Conservation (phyloP, 2,329 filamentous ascomycete genomes). For the Aspergillus fischeri region DNA sequence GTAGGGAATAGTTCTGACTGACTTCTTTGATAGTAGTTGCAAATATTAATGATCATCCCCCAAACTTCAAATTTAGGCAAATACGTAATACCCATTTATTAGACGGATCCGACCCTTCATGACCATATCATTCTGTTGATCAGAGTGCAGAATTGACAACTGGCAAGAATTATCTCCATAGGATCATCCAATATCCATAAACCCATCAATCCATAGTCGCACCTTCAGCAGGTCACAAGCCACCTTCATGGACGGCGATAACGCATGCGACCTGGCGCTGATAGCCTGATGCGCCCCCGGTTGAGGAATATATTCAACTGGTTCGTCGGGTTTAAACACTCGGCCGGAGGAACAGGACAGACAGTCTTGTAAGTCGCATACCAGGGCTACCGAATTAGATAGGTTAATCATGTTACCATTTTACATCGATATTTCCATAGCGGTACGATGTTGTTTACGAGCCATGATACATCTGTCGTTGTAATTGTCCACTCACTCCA, state of each 20-base stretch:
- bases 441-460: neutral
- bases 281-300: slow-evolving; percentile 15
- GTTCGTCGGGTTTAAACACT: slow-evolving; percentile 11
- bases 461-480: neutral
- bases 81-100: neutral
- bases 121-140: neutral
- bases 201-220: neutral
- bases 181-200: neutral
- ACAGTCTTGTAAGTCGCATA: neutral
- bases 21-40: too few species aligned
- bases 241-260: slow-evolving; percentile 1
- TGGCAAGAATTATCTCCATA: neutral
- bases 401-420: neutral
- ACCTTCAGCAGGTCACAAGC: slow-evolving; percentile 13
- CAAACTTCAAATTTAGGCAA: neutral
- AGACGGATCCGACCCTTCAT: neutral
- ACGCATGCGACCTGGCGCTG: slow-evolving; percentile 15
- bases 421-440: neutral
- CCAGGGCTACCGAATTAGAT: too few species aligned
- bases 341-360: neutral
- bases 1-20: neutral
- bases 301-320: slow-evolving; percentile 26
- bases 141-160: neutral
- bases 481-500: neutral
- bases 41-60: neutral